A percentile compares a stretch with the other conserved stretches of the same genome.
phyloP scores from a whole-genome alignment of 1,284 basidiomycete species.

The Serendipita sp. region DNA sequence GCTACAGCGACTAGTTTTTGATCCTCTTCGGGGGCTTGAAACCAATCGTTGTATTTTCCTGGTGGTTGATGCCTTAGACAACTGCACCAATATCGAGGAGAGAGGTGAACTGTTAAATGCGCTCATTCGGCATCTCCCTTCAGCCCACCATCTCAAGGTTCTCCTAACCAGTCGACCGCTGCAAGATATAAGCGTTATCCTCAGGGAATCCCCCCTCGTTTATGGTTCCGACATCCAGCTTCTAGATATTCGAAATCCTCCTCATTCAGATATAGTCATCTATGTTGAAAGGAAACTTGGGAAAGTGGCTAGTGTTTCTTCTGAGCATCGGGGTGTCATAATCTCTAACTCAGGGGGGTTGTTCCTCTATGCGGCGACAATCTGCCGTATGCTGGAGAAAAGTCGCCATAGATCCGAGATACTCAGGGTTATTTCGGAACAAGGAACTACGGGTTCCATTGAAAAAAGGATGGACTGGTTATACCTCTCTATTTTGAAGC shows the following conservation, averaged over 20 bases:
- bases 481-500: not conserved
- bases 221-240: constrained; percentile 11
- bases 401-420: not conserved
- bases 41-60: constrained; percentile 20
- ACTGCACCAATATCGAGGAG: constrained; percentile 14
- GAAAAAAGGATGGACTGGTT: not conserved
- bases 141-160: constrained; percentile 18
- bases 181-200: constrained; percentile 15
- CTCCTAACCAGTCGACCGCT: constrained; percentile 21
- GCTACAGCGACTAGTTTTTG: too few relatives aligned
- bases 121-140: constrained; percentile 17
- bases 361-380: constrained; percentile 21
- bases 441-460: not conserved
- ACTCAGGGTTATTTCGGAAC: not conserved
- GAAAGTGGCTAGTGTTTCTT: not conserved
- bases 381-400: constrained; percentile 16
- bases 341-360: constrained; percentile 17
- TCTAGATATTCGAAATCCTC: constrained; percentile 9
- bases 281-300: constrained; percentile 7
- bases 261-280: constrained; percentile 12
- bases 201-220: constrained; percentile 8
- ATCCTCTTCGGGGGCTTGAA: too few relatives aligned
- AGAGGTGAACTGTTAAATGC: not conserved
- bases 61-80: constrained; percentile 24
- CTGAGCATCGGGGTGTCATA: constrained; percentile 10